A percentile compares a stretch with the other conserved stretches of the same genome.
phyloP scores from a whole-genome alignment of 23 red algal species.

The Pyropia yezoensis region DNA sequence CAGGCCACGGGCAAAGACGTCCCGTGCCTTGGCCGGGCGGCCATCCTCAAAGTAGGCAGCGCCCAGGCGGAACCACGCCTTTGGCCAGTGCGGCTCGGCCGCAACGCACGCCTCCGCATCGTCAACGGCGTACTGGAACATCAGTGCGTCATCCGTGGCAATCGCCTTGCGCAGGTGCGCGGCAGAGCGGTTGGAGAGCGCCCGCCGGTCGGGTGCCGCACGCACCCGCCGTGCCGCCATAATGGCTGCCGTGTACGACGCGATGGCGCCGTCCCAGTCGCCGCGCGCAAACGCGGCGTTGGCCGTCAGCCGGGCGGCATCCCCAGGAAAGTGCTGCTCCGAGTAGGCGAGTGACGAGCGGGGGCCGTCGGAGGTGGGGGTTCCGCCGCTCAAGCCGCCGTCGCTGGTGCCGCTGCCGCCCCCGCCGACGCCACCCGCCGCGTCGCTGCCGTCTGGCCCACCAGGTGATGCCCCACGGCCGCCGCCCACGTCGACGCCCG shows the following conservation, averaged over 20 bases:
- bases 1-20: slow-evolving; percentile 31
- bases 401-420: too few relatives aligned
- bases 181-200: slow-evolving; percentile 70
- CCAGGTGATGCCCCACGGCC: too few relatives aligned
- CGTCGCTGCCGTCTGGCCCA: too few relatives aligned
- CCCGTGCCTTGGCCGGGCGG: slow-evolving; percentile 45
- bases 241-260: slow-evolving; percentile 41
- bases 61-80: slow-evolving; percentile 67
- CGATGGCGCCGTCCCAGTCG: slow-evolving; percentile 65
- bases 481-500: too few relatives aligned
- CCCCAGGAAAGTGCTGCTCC: not conserved
- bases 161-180: slow-evolving; percentile 50
- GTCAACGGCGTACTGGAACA: slow-evolving; percentile 42
- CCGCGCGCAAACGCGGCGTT: slow-evolving; percentile 46
- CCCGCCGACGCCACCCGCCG: too few relatives aligned
- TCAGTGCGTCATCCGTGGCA: slow-evolving; percentile 7
- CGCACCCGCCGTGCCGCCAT: slow-evolving; percentile 17
- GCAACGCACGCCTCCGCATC: slow-evolving; percentile 49
- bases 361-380: too few relatives aligned
- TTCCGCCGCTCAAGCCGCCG: too few relatives aligned
- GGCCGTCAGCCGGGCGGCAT: slow-evolving; percentile 36
- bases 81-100: slow-evolving; percentile 63
- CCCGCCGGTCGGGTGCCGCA: slow-evolving; percentile 36
- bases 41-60: slow-evolving; percentile 43
- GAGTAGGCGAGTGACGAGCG: too few relatives aligned